Evolutionary conservation across 2,329 filamentous ascomycete species (phyloP), one percentile per base, ranked within the genome.

Genomic region (Metarhizium sp.): DNA sequence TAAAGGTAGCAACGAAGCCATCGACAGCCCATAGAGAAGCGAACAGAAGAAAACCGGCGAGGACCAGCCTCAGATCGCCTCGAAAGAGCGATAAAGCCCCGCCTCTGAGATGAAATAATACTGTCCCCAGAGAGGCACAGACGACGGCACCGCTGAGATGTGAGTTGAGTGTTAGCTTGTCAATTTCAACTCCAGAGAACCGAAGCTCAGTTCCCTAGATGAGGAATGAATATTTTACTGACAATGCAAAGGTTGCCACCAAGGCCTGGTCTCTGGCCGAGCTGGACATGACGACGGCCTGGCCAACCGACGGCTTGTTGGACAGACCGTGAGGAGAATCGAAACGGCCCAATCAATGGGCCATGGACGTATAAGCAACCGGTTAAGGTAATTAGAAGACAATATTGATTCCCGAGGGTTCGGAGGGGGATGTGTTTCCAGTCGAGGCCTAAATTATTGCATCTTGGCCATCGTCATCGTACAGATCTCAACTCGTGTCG

Each of bases 1-100:
- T 71, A 53, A 79, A 63, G 29, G 76, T 76, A 32, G 77, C 68
- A 54, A 77, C 67, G 59, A 84, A 83, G 55, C 74, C 75, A 58
- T 73, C 65, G 45, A 78, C 67, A 50, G 79, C 78, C 81, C 81
- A 84, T 51, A 80, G 69, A 60, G 74, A 73, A 34, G 78, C 72
- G 56, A 74, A 71, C 30, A 74, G 58, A 63, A 82, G 73, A 65
- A 82, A 82, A 60, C 71, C 67, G 63, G 76, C 69, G 78, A 84
- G 80, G 79, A 76, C 79, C 79, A 84, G 80, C 80, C 80, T 82
- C 79, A 77, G 75, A 71, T 78, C 77, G 70, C 82, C 78, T 68
- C 77, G 74, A 64, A 79, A 73, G 57, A 80, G 67, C 45, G 75
- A 68, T 57, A 72, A 73, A 64, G 74, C 71, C 71, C 78, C 71